Evolutionary conservation across 331 rosid genomes (phyloP).

Genomic region (Telfairia occidentalis): DNA sequence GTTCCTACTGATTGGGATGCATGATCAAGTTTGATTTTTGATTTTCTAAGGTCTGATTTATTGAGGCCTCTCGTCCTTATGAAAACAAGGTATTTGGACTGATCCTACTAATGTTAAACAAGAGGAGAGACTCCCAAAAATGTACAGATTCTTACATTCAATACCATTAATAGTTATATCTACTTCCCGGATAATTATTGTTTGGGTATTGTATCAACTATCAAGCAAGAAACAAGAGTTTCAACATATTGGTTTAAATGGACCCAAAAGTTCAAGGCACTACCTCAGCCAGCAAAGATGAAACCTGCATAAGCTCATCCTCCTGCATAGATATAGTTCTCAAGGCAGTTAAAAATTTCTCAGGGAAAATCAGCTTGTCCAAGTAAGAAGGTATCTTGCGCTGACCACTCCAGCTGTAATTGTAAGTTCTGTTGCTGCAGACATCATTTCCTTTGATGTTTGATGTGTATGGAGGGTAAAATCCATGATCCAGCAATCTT

Average conservation of each 20-base stretch:
- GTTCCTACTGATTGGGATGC: not conserved
- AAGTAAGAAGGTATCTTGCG: slow-evolving; percentile 67
- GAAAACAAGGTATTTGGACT: not conserved
- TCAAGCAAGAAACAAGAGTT: not conserved
- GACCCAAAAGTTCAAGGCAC: slow-evolving; percentile 12
- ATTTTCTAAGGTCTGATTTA: not conserved
- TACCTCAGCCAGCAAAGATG: slow-evolving; percentile 83
- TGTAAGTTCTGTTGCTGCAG: slow-evolving; percentile 24
- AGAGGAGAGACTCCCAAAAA: not conserved
- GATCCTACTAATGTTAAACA: not conserved
- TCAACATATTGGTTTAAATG: not conserved
- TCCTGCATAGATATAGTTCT: slow-evolving; percentile 85
- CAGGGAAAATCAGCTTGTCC: slow-evolving; percentile 72
- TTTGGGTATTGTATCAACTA: not conserved
- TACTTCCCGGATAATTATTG: not conserved
- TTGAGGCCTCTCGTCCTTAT: not conserved
- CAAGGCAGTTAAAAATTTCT: slow-evolving; percentile 58
- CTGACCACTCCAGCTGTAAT: slow-evolving; percentile 90
- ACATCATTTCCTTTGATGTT: slow-evolving; percentile 27
- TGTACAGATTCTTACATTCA: not conserved
- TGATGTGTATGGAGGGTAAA: slow-evolving; percentile 35
- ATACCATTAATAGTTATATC: not conserved
- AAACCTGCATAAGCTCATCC: slow-evolving; percentile 67
- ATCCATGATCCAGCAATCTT: slow-evolving; percentile 60
- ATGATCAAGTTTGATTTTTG: not conserved